These are phyloP conservation scores for Carex kokanica DNA, from an alignment of 176 grass and related monocot genomes.

Conservation along the genomic window DNA sequence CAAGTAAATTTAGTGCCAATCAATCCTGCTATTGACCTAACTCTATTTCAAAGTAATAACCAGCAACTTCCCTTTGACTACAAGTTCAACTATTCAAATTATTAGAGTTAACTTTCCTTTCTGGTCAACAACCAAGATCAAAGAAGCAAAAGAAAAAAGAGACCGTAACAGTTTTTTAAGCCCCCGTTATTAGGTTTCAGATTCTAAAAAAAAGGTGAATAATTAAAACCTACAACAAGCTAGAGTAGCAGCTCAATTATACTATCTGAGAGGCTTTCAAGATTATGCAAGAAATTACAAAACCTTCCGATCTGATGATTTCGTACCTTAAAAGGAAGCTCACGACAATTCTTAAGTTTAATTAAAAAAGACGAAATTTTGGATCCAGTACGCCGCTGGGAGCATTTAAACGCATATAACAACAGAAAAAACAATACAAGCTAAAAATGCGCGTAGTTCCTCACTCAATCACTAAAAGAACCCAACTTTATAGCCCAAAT, in stretches of 20 bases:
- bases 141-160: constrained; percentile 13
- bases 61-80: constrained; percentile 13
- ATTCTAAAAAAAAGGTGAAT: constrained; percentile 1
- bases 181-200: neutral
- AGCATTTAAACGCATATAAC: neutral
- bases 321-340: neutral
- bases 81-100: neutral
- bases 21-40: constrained; percentile 5
- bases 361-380: constrained; percentile 22
- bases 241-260: constrained; percentile 1
- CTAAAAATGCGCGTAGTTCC: constrained; percentile 5
- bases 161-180: neutral
- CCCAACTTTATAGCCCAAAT: neutral
- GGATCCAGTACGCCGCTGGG: neutral
- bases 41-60: neutral
- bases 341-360: neutral
- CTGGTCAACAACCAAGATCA: constrained; percentile 19
- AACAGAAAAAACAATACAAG: constrained; percentile 2
- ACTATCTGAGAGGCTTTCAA: neutral
- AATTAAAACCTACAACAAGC: neutral
- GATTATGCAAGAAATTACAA: constrained; percentile 1
- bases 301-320: neutral
- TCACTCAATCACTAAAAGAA: constrained; percentile 17
- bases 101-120: constrained; percentile 1
- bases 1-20: neutral